Conservation (phyloP, 805 yeast genomes). For the Lipomyces starkeyi region DNA sequence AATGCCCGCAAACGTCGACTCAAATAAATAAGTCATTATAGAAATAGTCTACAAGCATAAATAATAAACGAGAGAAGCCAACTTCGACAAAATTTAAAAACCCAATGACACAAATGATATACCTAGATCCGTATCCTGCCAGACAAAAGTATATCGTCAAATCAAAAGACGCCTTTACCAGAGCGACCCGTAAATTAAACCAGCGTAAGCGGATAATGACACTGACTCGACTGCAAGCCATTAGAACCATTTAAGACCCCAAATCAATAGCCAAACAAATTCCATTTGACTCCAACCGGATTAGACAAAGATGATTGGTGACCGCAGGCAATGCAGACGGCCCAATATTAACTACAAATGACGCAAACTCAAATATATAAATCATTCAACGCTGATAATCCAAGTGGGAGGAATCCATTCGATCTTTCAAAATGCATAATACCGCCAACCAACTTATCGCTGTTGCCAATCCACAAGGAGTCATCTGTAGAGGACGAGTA, state of each 20-base stretch:
- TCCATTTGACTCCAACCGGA: background rate
- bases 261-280: constrained; percentile 2
- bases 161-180: background rate
- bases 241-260: background rate
- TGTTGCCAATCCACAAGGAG: constrained; percentile 57
- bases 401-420: constrained; percentile 5
- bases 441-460: constrained; percentile 65
- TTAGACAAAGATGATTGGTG: background rate
- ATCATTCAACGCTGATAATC: background rate
- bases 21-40: background rate
- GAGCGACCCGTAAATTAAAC: background rate
- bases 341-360: background rate
- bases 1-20: background rate
- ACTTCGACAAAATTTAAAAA: background rate
- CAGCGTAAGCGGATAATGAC: background rate
- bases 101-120: constrained; percentile 3
- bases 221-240: background rate
- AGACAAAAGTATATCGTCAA: background rate
- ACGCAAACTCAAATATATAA: background rate
- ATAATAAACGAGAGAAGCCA: constrained; percentile 1
- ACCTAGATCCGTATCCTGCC: background rate
- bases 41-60: background rate
- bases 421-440: constrained; percentile 53
- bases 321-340: background rate
- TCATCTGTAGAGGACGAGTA: constrained; percentile 16